phyloP scores from a whole-genome alignment of 306 rosid genomes.

The Malus sieversii region DNA sequence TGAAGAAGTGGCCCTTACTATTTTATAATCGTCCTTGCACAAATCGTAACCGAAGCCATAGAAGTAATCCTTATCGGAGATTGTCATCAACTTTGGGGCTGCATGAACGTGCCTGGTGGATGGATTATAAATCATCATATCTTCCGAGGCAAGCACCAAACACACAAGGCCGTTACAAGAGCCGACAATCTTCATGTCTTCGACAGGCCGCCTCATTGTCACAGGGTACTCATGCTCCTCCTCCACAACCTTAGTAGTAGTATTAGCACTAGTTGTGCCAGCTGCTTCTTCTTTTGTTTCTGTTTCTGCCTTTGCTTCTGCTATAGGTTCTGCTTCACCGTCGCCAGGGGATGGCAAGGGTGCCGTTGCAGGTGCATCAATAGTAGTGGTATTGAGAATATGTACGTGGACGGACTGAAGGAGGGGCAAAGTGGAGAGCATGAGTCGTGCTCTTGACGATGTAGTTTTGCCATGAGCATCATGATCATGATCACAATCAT shows the following conservation, averaged over 20 bases:
- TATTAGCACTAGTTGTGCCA: neutral
- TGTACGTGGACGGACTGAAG: neutral
- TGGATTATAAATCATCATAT: constrained; percentile 2
- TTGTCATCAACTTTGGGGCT: neutral
- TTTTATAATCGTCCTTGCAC: neutral
- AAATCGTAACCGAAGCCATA: constrained; percentile 13
- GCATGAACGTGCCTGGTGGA: neutral
- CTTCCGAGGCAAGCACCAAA: neutral
- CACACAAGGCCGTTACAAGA: constrained; percentile 5
- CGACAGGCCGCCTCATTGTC: neutral
- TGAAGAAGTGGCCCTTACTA: constrained; percentile 7
- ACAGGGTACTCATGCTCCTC: neutral
- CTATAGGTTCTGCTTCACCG: too few relatives aligned
- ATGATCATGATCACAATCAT: neutral
- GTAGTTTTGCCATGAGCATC: neutral
- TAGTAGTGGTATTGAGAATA: neutral
- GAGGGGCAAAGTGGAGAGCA: neutral
- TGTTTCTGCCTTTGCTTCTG: too few relatives aligned
- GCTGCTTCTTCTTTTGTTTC: neutral
- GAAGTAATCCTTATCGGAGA: constrained; percentile 2
- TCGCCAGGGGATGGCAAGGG: too few relatives aligned
- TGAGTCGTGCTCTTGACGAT: neutral
- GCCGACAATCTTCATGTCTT: constrained; percentile 11
- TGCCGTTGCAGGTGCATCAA: neutral
- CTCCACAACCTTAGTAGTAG: neutral